Evolutionary conservation across 148 eudicot species (phyloP), one percentile per base, ranked within the genome.

Genomic region (Fagopyrum homotropicum): DNA sequence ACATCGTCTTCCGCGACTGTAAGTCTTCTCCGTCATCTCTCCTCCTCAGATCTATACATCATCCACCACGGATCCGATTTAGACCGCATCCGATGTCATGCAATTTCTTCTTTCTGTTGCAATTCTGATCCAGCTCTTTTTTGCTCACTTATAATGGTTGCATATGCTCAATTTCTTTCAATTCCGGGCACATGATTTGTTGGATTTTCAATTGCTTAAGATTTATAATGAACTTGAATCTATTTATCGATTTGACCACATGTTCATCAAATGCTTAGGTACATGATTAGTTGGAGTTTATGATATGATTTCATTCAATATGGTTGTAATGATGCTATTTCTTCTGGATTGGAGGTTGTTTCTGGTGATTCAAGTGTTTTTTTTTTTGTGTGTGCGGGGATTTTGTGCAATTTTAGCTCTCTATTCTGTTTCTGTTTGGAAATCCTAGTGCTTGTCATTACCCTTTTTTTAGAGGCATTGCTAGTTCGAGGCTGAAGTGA

Each of bases 1-100:
- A 91, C 83, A 91, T 94, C 80, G 96, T 94, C 79, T 94, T 94
- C 75, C 92, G 97, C 56, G 97, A 91, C 73, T 94, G 97, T 91
- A 72, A 78, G 87, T 79, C 47, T 61, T 64, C 77, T 66, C 72
- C 54, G 63, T 29, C 74, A 59, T 77, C 48, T 30, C 75, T 44
- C 11, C n/a, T n/a, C 69, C 74, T 50, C 73, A 66, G 83, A 84
- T 84, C 84, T 72, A 52, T 54, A n/a, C 9, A 50, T 2, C 35
- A 15, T 16, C 56, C 9, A 40, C 22, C 57, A 68, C 49, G 56
- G 56, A 47, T 43, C 45, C 14, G 4, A 43, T 75, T 35, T 35
- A 66, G 71, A 46, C 5, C 50, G 52, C 57, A 45, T 54, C 57
- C 8, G 49, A 44, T 55, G 15, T 74, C 50, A 3, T 74, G 68